Evolutionary conservation across 2,329 filamentous ascomycete genomes (phyloP), one percentile per base, ranked within the genome.

Genomic region (Sarocladium brachiariae): DNA sequence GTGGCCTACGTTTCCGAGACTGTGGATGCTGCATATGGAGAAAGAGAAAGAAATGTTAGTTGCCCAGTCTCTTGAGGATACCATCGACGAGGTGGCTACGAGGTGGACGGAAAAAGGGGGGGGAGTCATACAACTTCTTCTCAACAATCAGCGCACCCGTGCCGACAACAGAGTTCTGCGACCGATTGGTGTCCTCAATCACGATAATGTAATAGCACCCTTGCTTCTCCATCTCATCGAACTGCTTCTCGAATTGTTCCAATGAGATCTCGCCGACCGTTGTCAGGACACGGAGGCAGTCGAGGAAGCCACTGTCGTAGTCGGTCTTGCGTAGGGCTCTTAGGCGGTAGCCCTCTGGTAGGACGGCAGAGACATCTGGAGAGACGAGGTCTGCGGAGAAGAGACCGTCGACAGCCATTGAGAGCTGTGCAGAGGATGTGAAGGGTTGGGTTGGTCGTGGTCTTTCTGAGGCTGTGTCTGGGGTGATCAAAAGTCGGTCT

Each of bases 111-210:
- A 7, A n/a, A n/a, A n/a, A n/a, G n/a, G n/a, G n/a, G n/a, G n/a
- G n/a, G n/a, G 2, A 35, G 48, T 75, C 83, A 65, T 73, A 89
- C 86, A 93, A 93, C 72, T 97, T 97, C 70, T 86, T 81, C 81
- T 99, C 93, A 46, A 96, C 89, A 57, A 97, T 80, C 68, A 97
- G 71, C 31, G 87, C 87, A 2, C 93, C 93, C 0, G 90, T 96
- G 23, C 88, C 92, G n/a, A 97, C 93, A 48, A 97, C 81, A 55
- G 76, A 76, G 43, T 70, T 70, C 50, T 78, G 73, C 25, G 69
- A 67, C 47, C 70, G 68, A 46, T 66, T 69, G 19, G 77, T 81
- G 65, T 97, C 87, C 63, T 89, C 84, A 50, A 97, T 86, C 54
- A 92, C 87, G 27, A 97, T 74, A 52, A 96, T 76, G 67, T 88